Conservation (phyloP, 2,329 filamentous ascomycete species). For the Aspergillus hiratsukae region DNA sequence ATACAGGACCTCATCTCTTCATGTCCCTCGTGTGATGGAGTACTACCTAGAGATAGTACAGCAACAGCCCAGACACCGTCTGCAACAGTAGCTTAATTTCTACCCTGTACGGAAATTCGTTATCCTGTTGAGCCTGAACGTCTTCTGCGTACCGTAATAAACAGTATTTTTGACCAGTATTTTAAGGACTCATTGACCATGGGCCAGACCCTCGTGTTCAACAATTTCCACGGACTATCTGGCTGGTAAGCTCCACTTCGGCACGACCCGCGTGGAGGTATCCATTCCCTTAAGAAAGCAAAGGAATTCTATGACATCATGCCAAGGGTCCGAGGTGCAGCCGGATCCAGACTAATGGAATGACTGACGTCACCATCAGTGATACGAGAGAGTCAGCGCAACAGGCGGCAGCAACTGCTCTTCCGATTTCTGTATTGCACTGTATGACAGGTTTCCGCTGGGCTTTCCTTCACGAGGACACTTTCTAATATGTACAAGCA, state of each 20-base stretch:
- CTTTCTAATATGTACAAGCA: not conserved
- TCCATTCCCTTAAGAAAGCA: slow-evolving; percentile 1
- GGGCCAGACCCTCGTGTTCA: too few relatives aligned
- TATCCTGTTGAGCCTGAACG: not conserved
- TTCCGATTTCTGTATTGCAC: not conserved
- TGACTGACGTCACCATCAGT: not conserved
- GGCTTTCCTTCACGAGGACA: not conserved
- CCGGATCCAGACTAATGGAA: not conserved
- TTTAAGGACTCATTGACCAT: not conserved
- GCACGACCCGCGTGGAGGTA: slow-evolving; percentile 18
- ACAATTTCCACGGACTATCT: not conserved
- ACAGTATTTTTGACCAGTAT: not conserved
- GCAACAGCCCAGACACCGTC: not conserved
- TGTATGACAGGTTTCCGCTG: not conserved
- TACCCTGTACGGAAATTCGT: not conserved
- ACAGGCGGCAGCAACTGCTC: not conserved
- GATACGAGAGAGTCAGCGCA: not conserved
- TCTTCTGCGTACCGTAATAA: not conserved
- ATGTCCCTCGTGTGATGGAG: not conserved
- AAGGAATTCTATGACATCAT: not conserved
- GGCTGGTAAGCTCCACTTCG: slow-evolving; percentile 7
- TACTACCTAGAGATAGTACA: not conserved
- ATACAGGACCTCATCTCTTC: not conserved
- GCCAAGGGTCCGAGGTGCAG: not conserved
- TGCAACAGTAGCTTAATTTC: not conserved